Evolutionary conservation across 2,329 filamentous ascomycete species (phyloP), one percentile per base, ranked within the genome.

Genomic region (Rhexocercosporidium sp.): DNA sequence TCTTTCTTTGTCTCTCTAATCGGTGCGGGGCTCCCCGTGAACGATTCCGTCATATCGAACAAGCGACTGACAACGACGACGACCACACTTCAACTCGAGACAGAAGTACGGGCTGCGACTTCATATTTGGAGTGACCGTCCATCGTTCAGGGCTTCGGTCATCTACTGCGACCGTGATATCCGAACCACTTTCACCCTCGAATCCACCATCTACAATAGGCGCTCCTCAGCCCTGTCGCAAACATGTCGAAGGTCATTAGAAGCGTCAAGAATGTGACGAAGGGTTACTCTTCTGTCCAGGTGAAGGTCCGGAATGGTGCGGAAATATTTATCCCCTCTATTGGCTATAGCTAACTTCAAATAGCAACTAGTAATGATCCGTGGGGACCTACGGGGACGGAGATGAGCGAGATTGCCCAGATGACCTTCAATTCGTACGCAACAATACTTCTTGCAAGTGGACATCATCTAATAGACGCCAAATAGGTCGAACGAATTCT

Each of bases 191-290:
- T 29, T 34, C 29, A 31, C 51, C 51, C 14, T 62, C 39, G 11
- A 53, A 7, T 27, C 3, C 37, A 29, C 20, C 56, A 60, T n/a
- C 6, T 31, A 31, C 27, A 59, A 49, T 29, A 64, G 14, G 34
- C 51, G 65, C 59, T 41, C 34, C 39, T 31, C 62, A 63, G 51
- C 49, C 65, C 59, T 37, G 62, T 72, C 72, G 71, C 73, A 73
- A 85, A 77, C 70, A 99, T 99, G 96, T 97, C 95, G 68, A 96
- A 96, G 83, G 94, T 98, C 79, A 93, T 98, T 79, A 89, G 96
- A 82, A 97, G 93, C 79, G 94, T 98, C 77, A 98, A 97, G 85
- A 99, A 98, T 85, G 95, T 99, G 81, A 98, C 96, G 80, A 99
- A 98, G 84, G 96, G 96, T 75, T 99, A 99, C 80, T 97, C 95